phyloP scores from a whole-genome alignment of 129 eudicot genomes.

The Flaveria brownii region DNA sequence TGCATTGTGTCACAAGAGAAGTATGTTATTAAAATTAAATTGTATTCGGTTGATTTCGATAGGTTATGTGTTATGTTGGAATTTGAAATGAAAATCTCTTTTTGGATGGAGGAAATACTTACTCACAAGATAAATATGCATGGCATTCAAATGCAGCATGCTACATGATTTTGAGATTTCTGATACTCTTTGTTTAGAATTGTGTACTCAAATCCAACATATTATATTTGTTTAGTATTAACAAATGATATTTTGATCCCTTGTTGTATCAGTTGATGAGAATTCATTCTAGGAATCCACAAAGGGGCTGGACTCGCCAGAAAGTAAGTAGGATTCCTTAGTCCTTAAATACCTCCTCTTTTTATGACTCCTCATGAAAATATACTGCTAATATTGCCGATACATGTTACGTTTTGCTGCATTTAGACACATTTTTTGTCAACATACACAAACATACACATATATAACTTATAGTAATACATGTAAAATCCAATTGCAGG shows the following conservation, averaged over 20 bases:
- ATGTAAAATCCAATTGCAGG: conserved; percentile 48
- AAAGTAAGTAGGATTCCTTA: conserved; percentile 52
- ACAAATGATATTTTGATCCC: conserved; percentile 21
- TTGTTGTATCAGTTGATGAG: conserved; percentile 61
- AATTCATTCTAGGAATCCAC: conserved; percentile 81
- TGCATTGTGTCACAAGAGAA: conserved; percentile 1
- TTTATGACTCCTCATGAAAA: conserved; percentile 1
- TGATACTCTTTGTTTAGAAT: not conserved
- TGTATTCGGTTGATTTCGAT: not conserved
- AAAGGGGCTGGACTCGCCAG: conserved; percentile 94
- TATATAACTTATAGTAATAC: not conserved
- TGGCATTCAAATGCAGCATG: not conserved
- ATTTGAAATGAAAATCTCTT: not conserved
- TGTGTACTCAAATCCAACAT: not conserved
- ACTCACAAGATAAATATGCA: no score
- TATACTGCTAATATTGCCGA: not conserved
- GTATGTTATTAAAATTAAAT: not conserved
- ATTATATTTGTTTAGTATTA: conserved; percentile 4
- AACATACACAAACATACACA: not conserved
- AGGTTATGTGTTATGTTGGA: not conserved
- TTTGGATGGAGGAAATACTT: not conserved
- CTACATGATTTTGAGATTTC: conserved; percentile 11
- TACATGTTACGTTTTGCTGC: conserved; percentile 4
- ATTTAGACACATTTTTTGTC: not conserved
- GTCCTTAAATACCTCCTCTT: not conserved